phyloP scores from a whole-genome alignment of 202 grass and related monocot species.

The Zoysia matrella region DNA sequence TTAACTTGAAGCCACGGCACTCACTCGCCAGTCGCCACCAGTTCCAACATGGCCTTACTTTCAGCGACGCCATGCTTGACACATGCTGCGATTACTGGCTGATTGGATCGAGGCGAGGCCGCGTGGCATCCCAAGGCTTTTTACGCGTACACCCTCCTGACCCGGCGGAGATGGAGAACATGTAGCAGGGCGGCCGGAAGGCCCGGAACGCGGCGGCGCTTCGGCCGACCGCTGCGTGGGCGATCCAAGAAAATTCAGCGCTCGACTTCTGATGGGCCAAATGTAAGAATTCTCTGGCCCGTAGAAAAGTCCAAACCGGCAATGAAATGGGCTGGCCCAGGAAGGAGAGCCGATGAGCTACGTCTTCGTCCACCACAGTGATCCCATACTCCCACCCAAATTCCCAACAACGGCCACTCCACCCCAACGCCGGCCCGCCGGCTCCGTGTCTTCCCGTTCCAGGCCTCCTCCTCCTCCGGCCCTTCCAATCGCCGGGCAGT shows the following conservation, averaged over 20 bases:
- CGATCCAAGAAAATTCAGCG: neutral
- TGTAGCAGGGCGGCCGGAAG: neutral
- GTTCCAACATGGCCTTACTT: neutral
- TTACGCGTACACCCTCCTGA: too few species aligned
- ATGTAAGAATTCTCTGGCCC: too few species aligned
- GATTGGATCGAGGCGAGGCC: too few species aligned
- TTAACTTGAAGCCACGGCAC: slow-evolving; percentile 26
- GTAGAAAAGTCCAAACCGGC: too few species aligned
- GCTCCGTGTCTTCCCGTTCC: slow-evolving; percentile 42
- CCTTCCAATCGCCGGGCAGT: neutral
- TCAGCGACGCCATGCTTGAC: neutral
- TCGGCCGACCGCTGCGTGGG: too few species aligned
- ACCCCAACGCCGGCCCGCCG: neutral
- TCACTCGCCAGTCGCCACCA: neutral
- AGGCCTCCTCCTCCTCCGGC: neutral
- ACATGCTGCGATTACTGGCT: neutral
- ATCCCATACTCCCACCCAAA: slow-evolving; percentile 30
- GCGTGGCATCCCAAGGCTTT: too few species aligned
- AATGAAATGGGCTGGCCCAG: neutral
- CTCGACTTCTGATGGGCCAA: neutral
- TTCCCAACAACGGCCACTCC: slow-evolving; percentile 4
- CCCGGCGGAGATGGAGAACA: too few species aligned
- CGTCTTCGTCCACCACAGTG: slow-evolving; percentile 46
- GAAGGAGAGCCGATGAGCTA: neutral
- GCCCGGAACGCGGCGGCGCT: neutral